Percentiles rank a stretch among this genome's conserved stretches.
phyloP scores from a whole-genome alignment of 352 stramenopile species.

The Phytophthora hibernalis region DNA sequence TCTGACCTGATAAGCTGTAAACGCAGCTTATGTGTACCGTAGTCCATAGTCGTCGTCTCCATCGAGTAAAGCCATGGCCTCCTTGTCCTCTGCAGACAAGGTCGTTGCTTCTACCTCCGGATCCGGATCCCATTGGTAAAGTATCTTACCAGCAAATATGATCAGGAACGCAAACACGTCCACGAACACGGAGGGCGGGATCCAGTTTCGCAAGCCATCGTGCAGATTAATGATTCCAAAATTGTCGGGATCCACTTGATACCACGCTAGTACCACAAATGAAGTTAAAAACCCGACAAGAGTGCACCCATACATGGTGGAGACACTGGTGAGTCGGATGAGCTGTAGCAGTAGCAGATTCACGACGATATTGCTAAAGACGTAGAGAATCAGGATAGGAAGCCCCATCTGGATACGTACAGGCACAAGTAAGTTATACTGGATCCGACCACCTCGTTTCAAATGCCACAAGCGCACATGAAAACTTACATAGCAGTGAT shows the following conservation, averaged over 20 bases:
- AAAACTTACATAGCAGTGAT: conserved; percentile 76
- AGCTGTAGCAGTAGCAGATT: conserved; percentile 79
- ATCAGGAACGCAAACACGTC: conserved; percentile 77
- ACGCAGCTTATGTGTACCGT: conserved; percentile 68
- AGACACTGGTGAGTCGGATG: conserved; percentile 79
- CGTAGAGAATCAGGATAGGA: conserved; percentile 70
- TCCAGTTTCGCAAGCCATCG: conserved; percentile 72
- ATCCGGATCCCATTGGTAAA: conserved; percentile 86
- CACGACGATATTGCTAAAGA: conserved; percentile 82
- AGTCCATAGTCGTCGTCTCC: conserved; percentile 76
- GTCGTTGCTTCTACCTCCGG: conserved; percentile 83
- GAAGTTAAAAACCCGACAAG: conserved; percentile 76
- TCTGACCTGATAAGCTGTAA: conserved; percentile 25
- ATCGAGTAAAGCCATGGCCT: conserved; percentile 75
- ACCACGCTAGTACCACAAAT: conserved; percentile 78
- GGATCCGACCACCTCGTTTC: neutral
- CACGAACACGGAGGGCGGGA: conserved; percentile 71
- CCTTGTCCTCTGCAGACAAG: conserved; percentile 85
- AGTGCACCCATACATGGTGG: conserved; percentile 79
- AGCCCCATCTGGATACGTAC: conserved; percentile 64
- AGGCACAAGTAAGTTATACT: conserved; percentile 3
- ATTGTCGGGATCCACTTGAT: conserved; percentile 76
- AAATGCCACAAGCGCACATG: neutral
- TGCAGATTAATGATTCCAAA: conserved; percentile 67
- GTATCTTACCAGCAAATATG: conserved; percentile 70